Conservation (phyloP, 495 filamentous ascomycete species). For the Jackrogersella minutella region DNA sequence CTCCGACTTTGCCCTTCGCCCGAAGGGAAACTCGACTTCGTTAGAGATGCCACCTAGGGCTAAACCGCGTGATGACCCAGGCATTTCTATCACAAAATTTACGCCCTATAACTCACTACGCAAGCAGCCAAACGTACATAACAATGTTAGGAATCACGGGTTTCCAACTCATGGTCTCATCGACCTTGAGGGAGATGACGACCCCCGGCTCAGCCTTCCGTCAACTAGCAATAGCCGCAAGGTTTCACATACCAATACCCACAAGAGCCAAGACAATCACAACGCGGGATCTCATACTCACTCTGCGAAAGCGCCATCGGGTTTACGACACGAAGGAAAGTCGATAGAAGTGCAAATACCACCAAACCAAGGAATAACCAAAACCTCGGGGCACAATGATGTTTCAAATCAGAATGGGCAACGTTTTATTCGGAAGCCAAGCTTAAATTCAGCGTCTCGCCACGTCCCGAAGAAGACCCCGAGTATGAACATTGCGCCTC, state of each 20-base stretch:
- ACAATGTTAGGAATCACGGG: neutral
- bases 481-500: constrained; percentile 15
- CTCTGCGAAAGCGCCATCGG: neutral
- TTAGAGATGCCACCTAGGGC: constrained; percentile 14
- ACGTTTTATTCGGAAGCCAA: neutral
- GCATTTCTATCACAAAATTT: constrained; percentile 1
- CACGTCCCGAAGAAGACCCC: neutral
- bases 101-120: constrained; percentile 6
- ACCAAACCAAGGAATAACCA: neutral
- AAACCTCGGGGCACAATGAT: neutral
- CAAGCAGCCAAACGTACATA: neutral
- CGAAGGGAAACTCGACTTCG: constrained; percentile 24
- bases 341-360: constrained; percentile 16
- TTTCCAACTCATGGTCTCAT: constrained; percentile 12
- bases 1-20: constrained; percentile 43
- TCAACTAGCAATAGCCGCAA: neutral
- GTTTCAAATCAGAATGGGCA: neutral
- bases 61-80: constrained; percentile 6
- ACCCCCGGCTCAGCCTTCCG: constrained; percentile 6
- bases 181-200: constrained; percentile 39
- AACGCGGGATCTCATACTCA: neutral
- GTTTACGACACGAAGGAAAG: neutral
- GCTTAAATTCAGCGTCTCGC: neutral
- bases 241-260: neutral
- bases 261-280: neutral